Evolutionary conservation across 1,139 yeast genomes (phyloP), one percentile per base, ranked within the genome.

Genomic region (Meyerozyma sp.): DNA sequence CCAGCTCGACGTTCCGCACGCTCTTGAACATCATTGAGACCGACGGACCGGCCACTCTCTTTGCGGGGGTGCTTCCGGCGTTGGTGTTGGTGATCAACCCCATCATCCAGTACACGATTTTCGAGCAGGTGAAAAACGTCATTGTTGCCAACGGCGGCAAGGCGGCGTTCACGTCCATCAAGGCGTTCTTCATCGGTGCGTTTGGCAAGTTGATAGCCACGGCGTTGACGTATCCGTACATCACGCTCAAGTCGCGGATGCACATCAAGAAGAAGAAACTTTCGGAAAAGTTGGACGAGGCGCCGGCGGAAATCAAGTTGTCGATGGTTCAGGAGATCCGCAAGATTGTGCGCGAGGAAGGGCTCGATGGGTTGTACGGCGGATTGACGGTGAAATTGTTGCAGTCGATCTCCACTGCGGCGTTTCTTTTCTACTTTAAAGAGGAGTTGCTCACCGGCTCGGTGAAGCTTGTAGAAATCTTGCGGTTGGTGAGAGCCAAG

Each of bases 121-220:
- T 85, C 62, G 98, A 91, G 66, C 96, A 89, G 65, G 63, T 88
- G 55, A 84, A 84, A 60, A 88, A 85, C 56, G 54, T 73, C 14
- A 74, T 90, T 29, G 68, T 81, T 46, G 79, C 79, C 49, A 70
- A 65, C 40, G 76, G 79, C 42, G 82, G 79, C 39, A 62, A 65
- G 44, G 56, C 55, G 46, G 61, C 73, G 40, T 65, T 81, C 57
- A 68, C 77, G 25, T 76, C 95, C 3, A 52, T 74, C 40, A 87
- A 87, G 62, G 95, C 96, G 6, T 87, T 91, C 57, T 68, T 86
- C 54, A 73, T 90, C 49, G 98, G 98, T 13, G 96, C 97, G 1
- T 62, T 90, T 41, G 95, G 96, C 39, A 91, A 91, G 66, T 74
- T 91, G 52, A 73, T 86, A 46, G 96, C 97, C 18, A 90, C 97